Percentiles rank a stretch among this genome's conserved stretches.
Conservation (phyloP, 176 grass and related monocot species). For the Ampelocalamus luodianensis region DNA sequence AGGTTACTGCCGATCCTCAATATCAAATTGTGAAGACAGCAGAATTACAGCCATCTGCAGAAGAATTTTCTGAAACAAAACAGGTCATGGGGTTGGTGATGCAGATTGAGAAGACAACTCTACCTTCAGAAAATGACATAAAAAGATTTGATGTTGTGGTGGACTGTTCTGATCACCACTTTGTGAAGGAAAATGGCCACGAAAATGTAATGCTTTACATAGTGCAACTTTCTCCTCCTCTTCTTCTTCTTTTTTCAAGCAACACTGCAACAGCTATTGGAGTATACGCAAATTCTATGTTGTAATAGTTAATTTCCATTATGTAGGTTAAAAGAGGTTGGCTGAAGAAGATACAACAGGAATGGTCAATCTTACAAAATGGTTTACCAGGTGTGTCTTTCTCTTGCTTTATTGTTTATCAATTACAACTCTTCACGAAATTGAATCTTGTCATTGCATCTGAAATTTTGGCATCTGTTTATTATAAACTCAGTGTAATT, state of each 20-base stretch:
- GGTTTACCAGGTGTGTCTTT: constrained; percentile 68
- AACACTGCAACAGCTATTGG: background rate
- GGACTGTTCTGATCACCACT: constrained; percentile 83
- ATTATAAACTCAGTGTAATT: background rate
- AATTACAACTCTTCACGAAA: background rate
- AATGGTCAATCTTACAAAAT: constrained; percentile 84
- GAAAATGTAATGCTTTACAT: constrained; percentile 48
- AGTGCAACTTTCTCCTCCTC: background rate
- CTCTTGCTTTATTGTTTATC: constrained; percentile 20
- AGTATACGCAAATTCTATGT: constrained; percentile 12
- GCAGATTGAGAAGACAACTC: constrained; percentile 49
- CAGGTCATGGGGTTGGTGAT: constrained; percentile 42
- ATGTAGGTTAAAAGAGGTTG: constrained; percentile 79
- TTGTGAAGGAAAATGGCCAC: constrained; percentile 58
- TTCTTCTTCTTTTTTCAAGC: constrained; percentile 7
- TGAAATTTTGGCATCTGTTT: constrained; percentile 15
- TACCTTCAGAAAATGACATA: constrained; percentile 50
- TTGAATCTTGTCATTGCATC: background rate
- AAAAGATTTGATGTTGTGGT: constrained; percentile 81
- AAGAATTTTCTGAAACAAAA: constrained; percentile 51
- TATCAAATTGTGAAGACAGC: constrained; percentile 61
- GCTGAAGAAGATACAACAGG: constrained; percentile 87
- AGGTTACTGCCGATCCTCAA: constrained; percentile 55
- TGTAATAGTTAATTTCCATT: constrained; percentile 30
- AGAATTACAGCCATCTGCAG: constrained; percentile 52